Evolutionary conservation across 2,329 filamentous ascomycete species (phyloP).

Genomic region (Aspergillus flavus): DNA sequence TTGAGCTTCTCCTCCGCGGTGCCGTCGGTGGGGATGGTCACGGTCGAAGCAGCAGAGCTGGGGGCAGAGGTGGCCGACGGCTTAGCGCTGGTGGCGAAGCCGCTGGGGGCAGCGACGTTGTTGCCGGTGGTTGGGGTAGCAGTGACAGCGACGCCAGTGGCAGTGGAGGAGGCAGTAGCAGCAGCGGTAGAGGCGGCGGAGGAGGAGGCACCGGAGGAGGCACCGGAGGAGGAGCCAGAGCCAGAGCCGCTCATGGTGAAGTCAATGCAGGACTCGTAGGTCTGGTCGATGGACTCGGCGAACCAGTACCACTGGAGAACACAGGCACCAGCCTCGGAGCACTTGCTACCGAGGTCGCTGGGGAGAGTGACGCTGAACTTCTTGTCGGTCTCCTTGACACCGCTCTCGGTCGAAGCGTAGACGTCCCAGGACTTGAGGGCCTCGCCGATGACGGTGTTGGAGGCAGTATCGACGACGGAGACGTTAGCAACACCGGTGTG

Average conservation of each 20-base stretch:
- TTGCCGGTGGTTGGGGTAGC: constrained; percentile 15
- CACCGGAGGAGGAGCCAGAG: constrained; percentile 18
- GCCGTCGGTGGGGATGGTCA: constrained; percentile 22
- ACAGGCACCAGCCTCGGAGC: constrained; percentile 32
- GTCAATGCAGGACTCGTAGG: constrained; percentile 39
- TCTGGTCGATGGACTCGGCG: constrained; percentile 37
- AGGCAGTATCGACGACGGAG: constrained; percentile 50
- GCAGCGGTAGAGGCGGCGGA: constrained; percentile 7
- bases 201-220: constrained; percentile 19
- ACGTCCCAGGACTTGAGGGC: constrained; percentile 36
- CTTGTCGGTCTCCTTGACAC: constrained; percentile 29
- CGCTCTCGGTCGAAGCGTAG: constrained; percentile 35
- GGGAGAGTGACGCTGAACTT: constrained; percentile 37
- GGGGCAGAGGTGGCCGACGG: constrained; percentile 15
- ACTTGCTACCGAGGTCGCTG: constrained; percentile 30
- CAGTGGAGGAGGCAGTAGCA: constrained; percentile 8
- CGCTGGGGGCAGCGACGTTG: constrained; percentile 16
- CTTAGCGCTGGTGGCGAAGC: constrained; percentile 16
- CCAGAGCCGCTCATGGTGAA: constrained; percentile 32
- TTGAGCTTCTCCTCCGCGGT: constrained; percentile 24
- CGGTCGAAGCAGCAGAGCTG: constrained; percentile 7
- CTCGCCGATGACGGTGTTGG: constrained; percentile 42
- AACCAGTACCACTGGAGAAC: constrained; percentile 42
- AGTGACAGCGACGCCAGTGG: constrained; percentile 17
- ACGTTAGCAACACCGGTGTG: constrained; percentile 55